Conservation (phyloP, 2,329 filamentous ascomycete species). For the Colletotrichum gigasporum region DNA sequence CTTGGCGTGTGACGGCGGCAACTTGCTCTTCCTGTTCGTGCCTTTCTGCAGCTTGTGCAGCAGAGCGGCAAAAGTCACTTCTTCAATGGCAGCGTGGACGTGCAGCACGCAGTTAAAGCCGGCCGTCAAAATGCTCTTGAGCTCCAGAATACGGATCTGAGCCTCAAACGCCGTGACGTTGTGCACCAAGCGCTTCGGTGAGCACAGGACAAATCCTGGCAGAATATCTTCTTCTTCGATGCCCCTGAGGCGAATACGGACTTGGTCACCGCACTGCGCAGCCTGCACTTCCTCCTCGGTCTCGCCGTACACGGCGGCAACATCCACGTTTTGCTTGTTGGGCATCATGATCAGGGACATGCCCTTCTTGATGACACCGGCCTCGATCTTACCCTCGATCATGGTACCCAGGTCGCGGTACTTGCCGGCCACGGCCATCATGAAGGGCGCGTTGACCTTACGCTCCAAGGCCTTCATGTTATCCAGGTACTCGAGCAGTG, state of each 20-base stretch:
- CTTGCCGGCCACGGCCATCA: conserved; percentile 98
- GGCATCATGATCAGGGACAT: conserved; percentile 94
- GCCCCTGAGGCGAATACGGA: conserved; percentile 89
- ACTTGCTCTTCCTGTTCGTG: conserved; percentile 92
- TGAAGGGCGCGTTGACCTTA: conserved; percentile 97
- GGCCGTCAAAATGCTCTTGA: conserved; percentile 92
- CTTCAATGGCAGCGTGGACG: conserved; percentile 96
- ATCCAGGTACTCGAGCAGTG: conserved; percentile 95
- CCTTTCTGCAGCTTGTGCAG: conserved; percentile 97
- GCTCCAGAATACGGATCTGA: conserved; percentile 92
- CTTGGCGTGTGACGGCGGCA: conserved; percentile 90
- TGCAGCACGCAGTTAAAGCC: conserved; percentile 99
- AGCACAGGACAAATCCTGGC: conserved; percentile 96
- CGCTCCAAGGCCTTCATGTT: conserved; percentile 91
- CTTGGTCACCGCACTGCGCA: conserved; percentile 92
- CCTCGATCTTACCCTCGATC: conserved; percentile 97
- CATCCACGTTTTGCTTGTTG: conserved; percentile 82
- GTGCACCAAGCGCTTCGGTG: conserved; percentile 91
- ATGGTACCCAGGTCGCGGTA: conserved; percentile 98
- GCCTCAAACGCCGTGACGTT: conserved; percentile 91
- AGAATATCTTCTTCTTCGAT: conserved; percentile 97
- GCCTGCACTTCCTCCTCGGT: conserved; percentile 89
- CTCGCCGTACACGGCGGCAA: conserved; percentile 91
- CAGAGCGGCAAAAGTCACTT: conserved; percentile 89
- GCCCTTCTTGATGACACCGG: conserved; percentile 92